Evolutionary conservation across 768 basidiomycete genomes (phyloP).

Genomic region (Auricularia sp.): DNA sequence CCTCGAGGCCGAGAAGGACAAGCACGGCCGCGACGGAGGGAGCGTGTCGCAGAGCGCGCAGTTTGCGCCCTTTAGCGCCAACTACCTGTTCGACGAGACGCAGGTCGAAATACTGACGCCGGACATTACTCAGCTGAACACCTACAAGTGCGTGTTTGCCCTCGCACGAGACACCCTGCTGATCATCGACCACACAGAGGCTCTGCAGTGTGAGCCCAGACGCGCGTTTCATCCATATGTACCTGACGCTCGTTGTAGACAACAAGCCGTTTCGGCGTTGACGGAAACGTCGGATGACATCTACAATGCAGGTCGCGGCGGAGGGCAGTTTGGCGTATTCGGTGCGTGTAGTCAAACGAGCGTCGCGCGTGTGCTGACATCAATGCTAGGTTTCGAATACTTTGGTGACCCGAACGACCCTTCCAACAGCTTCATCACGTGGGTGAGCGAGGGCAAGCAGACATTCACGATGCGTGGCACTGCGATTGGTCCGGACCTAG

Average conservation of each 20-base stretch:
- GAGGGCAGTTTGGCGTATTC: slow-evolving; percentile 31
- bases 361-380: too few relatives aligned
- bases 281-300: slow-evolving; percentile 40
- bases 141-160: slow-evolving; percentile 22
- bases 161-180: neutral
- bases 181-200: slow-evolving; percentile 23
- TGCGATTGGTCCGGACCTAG: slow-evolving; percentile 55
- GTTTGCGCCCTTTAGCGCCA: slow-evolving; percentile 50
- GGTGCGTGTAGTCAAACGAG: slow-evolving; percentile 20
- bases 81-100: slow-evolving; percentile 33
- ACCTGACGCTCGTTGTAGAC: slow-evolving; percentile 15
- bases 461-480: slow-evolving; percentile 65
- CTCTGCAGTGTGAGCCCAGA: slow-evolving; percentile 34
- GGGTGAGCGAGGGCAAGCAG: slow-evolving; percentile 56
- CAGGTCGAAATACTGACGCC: slow-evolving; percentile 28
- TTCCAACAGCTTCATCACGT: slow-evolving; percentile 69
- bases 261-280: slow-evolving; percentile 47
- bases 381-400: slow-evolving; percentile 53
- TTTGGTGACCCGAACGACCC: slow-evolving; percentile 64
- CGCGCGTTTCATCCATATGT: slow-evolving; percentile 25
- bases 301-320: slow-evolving; percentile 41
- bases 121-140: slow-evolving; percentile 25
- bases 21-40: slow-evolving; percentile 35
- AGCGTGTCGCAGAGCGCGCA: slow-evolving; percentile 64
- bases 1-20: slow-evolving; percentile 65